A percentile compares a stretch with the other conserved stretches of the same genome.
Evolutionary conservation across 345 rosid genomes (phyloP).

Genomic region (Populus nigra): DNA sequence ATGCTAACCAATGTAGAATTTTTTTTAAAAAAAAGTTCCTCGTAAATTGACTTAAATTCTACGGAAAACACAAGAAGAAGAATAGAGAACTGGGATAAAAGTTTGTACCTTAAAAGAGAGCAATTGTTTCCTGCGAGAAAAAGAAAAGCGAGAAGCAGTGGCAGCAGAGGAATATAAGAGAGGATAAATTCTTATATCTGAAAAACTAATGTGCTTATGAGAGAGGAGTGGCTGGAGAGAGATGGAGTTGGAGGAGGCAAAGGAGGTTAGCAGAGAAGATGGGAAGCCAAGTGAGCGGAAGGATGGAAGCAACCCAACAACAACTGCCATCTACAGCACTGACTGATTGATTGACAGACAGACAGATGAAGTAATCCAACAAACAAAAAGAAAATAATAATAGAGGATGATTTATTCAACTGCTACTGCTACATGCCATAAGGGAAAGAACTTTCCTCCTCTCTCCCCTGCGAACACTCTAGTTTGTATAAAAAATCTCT

Average conservation of each 20-base stretch:
- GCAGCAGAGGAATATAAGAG: slow-evolving; percentile 30
- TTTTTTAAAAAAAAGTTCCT: no score
- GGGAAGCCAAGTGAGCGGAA: slow-evolving; percentile 44
- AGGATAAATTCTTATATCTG: slow-evolving; percentile 20
- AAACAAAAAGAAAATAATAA: no score
- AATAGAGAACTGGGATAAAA: not conserved
- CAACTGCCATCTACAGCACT: slow-evolving; percentile 57
- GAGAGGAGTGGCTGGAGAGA: slow-evolving; percentile 37
- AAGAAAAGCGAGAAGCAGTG: slow-evolving; percentile 23
- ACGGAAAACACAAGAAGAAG: not conserved
- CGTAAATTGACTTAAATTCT: not conserved
- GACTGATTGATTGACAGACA: not conserved
- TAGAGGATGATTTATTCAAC: not conserved
- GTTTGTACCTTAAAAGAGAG: slow-evolving; percentile 48
- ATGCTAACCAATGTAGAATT: no score
- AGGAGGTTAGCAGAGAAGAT: slow-evolving; percentile 22
- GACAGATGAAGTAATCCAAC: no score
- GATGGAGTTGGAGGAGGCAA: slow-evolving; percentile 31
- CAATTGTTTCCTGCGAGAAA: slow-evolving; percentile 34
- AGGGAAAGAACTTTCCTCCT: not conserved
- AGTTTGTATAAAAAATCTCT: no score
- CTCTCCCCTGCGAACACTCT: no score
- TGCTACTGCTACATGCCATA: not conserved
- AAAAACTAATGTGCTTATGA: slow-evolving; percentile 9
- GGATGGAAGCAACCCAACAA: slow-evolving; percentile 37